These are phyloP conservation scores for Helichrysum umbraculigerum DNA, from an alignment of 129 eudicot genomes.

Conservation along the genomic window DNA sequence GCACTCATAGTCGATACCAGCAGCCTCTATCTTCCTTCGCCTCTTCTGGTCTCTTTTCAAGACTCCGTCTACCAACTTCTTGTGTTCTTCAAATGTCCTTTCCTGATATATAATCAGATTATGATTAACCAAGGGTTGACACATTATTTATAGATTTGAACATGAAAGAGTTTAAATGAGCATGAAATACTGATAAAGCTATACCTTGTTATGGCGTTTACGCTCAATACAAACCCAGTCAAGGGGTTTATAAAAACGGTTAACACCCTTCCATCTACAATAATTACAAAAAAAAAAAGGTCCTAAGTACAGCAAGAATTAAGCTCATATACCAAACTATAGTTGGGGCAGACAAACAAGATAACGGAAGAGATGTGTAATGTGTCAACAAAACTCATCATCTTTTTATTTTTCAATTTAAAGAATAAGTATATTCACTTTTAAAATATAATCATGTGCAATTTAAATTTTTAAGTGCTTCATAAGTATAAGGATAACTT, in stretches of 20 bases:
- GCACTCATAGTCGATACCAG: slow-evolving; percentile 82
- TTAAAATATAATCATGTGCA: background rate
- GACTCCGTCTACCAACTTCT: slow-evolving; percentile 65
- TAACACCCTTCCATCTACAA: slow-evolving; percentile 86
- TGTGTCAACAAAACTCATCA: background rate
- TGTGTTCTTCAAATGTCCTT: slow-evolving; percentile 70
- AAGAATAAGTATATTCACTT: background rate
- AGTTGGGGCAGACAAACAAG: background rate
- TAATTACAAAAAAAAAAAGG: background rate
- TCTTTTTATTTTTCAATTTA: too few relatives aligned
- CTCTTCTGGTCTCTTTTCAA: slow-evolving; percentile 68
- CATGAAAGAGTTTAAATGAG: background rate
- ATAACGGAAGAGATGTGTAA: background rate
- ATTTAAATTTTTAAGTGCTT: too few relatives aligned
- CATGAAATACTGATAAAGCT: background rate
- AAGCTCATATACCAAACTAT: background rate
- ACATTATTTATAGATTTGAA: background rate
- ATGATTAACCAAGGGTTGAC: background rate
- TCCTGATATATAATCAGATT: slow-evolving; percentile 44
- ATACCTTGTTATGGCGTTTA: slow-evolving; percentile 74
- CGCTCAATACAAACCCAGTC: slow-evolving; percentile 77
- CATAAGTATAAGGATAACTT: background rate
- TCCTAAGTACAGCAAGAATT: background rate
- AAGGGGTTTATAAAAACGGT: slow-evolving; percentile 55
- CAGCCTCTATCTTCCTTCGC: slow-evolving; percentile 73